Base-by-base conservation (phyloP, 768 basidiomycete species). In the Trametes sanguinea region DNA sequence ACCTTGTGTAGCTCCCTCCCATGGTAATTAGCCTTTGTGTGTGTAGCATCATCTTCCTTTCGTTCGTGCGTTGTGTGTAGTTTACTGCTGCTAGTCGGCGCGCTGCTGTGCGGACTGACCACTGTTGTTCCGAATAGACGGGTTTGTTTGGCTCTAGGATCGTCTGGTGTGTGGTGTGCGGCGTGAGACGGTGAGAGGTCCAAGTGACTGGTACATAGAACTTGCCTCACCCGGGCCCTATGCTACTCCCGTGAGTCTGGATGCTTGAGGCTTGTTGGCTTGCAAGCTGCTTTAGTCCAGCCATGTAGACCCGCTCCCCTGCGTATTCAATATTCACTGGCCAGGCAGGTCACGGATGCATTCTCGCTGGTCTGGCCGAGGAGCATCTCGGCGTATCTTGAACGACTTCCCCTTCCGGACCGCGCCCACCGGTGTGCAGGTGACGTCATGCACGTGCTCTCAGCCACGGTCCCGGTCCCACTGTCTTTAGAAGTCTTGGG, bases 71-170 rank as follows among this genome's bases (percentile, higher is more conserved):
- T 47, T 59, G 39, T 42, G 17, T 37, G 52, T 54, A 37, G 42
- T 50, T 22, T 37, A 35, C n/a, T 39, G 47, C 30, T 22, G n/a
- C 48, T 58, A 35, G 62, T 63, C 62, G 62, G 56, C 53, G 57
- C 62, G 62, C 62, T 63, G 57, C 62, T 63, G 62, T 63, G 62
- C 62, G 57, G 62, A 58, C 37, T 45, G 52, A 39, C 57, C 53
- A 44, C 47, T 53, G 52, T 59, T 52, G 6, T 48, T 48, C 37
- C 42, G 50, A 63, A 63, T 63, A 54, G 57, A 63, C 54, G 57
- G 62, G 51, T 37, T 57, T 59, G 57, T 22, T 22, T 22, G 62
- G 57, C 27, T 63, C 54, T 55, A 53, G 62, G 57, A 63, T 37
- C 11, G 6, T 37, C 35, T 37, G 35, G 35, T 37, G 17, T 27